Conservation (phyloP, 179 eudicot species). For the Amaranthus tricolor region DNA sequence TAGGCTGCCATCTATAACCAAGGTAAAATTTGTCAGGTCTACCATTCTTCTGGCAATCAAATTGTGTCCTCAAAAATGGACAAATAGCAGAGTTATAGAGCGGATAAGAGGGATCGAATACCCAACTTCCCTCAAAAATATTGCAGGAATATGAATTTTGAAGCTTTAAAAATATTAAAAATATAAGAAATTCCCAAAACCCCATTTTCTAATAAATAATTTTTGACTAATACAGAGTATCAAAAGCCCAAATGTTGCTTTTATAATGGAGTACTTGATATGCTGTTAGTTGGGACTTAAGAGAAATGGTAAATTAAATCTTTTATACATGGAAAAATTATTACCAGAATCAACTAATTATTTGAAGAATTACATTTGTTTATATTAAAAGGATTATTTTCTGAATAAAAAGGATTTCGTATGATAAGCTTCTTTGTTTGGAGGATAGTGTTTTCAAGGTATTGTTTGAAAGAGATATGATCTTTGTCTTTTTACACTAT, state of each 20-base stretch:
- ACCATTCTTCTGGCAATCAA: constrained; percentile 56
- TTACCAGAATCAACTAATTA: background rate
- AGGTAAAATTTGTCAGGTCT: constrained; percentile 50
- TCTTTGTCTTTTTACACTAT: background rate
- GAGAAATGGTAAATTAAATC: background rate
- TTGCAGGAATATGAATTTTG: background rate
- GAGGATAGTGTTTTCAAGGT: background rate
- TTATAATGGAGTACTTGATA: background rate
- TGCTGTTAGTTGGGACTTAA: constrained; percentile 1
- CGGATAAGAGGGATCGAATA: constrained; percentile 20
- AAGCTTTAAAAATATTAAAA: background rate
- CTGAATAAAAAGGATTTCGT: background rate
- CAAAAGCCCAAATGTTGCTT: background rate
- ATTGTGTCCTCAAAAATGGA: constrained; percentile 45
- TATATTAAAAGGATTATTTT: background rate
- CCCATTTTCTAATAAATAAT: background rate
- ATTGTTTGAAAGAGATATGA: background rate
- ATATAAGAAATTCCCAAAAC: background rate
- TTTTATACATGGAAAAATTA: background rate
- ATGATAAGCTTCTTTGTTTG: constrained; percentile 1
- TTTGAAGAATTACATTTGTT: background rate
- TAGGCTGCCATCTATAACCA: constrained; percentile 63
- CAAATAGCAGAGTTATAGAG: constrained; percentile 48
- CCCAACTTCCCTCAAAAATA: constrained; percentile 14
- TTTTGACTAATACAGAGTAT: background rate